phyloP scores from a whole-genome alignment of 2,329 filamentous ascomycete genomes.

The Pyrenophora tritici-repentis region DNA sequence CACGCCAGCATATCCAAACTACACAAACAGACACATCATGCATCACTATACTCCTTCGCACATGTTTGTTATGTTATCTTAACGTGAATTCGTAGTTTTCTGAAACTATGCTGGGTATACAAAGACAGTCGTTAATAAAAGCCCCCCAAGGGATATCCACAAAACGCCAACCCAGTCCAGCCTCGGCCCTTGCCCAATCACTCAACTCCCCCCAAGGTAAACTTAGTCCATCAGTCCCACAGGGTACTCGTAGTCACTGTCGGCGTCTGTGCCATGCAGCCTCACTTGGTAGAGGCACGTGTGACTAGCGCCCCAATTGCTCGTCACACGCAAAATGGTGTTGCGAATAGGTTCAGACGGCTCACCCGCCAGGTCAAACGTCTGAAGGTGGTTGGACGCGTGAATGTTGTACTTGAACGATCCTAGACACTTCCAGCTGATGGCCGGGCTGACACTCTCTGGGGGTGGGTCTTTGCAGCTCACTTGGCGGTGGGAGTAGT shows the following conservation, averaged over 20 bases:
- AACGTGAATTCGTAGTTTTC: slow-evolving; percentile 11
- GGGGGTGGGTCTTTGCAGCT: slow-evolving; percentile 19
- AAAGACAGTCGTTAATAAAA: slow-evolving; percentile 6
- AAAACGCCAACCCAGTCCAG: not conserved
- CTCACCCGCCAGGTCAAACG: slow-evolving; percentile 43
- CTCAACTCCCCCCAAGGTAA: too few species aligned
- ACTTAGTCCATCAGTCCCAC: slow-evolving; percentile 25
- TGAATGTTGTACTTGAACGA: slow-evolving; percentile 50
- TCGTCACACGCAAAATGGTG: slow-evolving; percentile 47
- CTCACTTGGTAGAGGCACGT: slow-evolving; percentile 56
- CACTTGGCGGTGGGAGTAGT: slow-evolving; percentile 24
- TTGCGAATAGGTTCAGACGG: slow-evolving; percentile 37
- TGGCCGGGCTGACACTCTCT: not conserved
- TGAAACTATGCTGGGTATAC: slow-evolving; percentile 14
- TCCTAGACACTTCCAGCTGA: slow-evolving; percentile 49
- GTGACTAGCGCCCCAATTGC: slow-evolving; percentile 52
- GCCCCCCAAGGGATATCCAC: slow-evolving; percentile 3
- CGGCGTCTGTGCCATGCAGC: slow-evolving; percentile 46
- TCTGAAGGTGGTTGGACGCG: slow-evolving; percentile 50
- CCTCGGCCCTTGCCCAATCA: not conserved
- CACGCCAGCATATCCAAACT: too few species aligned
- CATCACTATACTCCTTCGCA: not conserved
- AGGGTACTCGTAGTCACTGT: slow-evolving; percentile 24
- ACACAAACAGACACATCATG: not conserved
- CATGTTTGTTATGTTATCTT: slow-evolving; percentile 1